Evolutionary conservation across 345 rosid species (phyloP), one percentile per base, ranked within the genome.

Genomic region (Trapa bicornis): DNA sequence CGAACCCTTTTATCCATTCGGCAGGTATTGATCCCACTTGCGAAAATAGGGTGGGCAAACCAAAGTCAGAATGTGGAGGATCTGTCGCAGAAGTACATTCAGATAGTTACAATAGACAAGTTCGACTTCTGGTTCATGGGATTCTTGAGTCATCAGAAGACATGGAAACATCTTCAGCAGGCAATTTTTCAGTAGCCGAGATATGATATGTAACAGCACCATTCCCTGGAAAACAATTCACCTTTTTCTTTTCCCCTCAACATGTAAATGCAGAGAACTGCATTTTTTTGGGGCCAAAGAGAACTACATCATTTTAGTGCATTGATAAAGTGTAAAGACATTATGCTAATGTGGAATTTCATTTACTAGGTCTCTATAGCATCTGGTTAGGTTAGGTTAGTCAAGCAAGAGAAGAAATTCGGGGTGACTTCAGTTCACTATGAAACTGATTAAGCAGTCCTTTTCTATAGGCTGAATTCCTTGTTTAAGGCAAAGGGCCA

Each of bases 71-170:
- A 73, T 36, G 67, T 69, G 69, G 66, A 75, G 62, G 75, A 74
- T 47, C 77, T 75, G 1, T 61, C 68, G 3, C 63, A 75, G 75
- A 81, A 73, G 63, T 76, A 67, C 73, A 37, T 76, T 8, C 62
- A 56, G 43, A 66, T 81, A 12, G 72, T 70, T 10, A 76, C 77
- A 0, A 67, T 54, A 16, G 80, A 75, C 37, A 54, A 79, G 48
- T 73, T 64, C 62, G 80, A 79, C 36, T 79, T 81, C 62, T 71
- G 77, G 85, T 79, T 81, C 43, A 76, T 79, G 79, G 82, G 80
- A 1, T 79, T 81, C 69, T 36, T 75, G 65, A 73, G 74, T 58
- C 77, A 72, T 62, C 71, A 76, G 63, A 81, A 79, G 65, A 76
- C 80, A 50, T 71, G 65, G 33, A 64, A 17, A 33, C 72, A 77